Base-by-base conservation (phyloP, 2,329 filamentous ascomycete species). In the Coniochaeta prunicola region DNA sequence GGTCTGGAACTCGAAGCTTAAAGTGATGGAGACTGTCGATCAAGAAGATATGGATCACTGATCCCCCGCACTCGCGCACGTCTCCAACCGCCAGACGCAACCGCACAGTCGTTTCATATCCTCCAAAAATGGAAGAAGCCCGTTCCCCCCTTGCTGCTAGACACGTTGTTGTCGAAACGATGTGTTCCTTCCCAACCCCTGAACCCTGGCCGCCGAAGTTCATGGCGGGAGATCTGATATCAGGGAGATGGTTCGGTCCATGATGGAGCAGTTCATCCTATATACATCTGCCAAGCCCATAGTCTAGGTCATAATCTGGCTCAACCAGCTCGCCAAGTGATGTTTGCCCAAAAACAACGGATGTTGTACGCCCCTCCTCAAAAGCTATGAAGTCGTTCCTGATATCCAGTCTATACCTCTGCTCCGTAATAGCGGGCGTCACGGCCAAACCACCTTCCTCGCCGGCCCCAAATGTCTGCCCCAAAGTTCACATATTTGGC, bases 401-500 rank as follows among this genome's bases (percentile, higher is more conserved):
- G 15, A 21, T 28, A 50, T 28, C 45, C 7, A 50, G 21, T 30
- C 24, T 50, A 7, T 30, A 17, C 45, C 45, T 50, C 24, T 2
- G 24, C 26, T 26, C 30, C 15, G 5, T 26, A 4, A 21, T 50
- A 17, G 45, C 45, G 17, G 4, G 24, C 45, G n/a, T 4, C 19
- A 8, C 45, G 6, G 7, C 45, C 45, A 50, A 28, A 12, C n/a
- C 45, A 12, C n/a, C 45, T 12, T 9, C 24, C 17, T 6, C 45
- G 9, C 45, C 45, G 10, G n/a, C 10, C 13, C 24, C 45, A 26
- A 21, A 50, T n/a, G 45, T 30, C 48, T 81, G 78, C 61, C 77
- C 79, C 2, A 59, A 64, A 10, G 64, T 81, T 33, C 78, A 80
- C 60, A 67, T 81, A 53, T 76, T 81, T 61, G 78, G 77, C 19